Evolutionary conservation across 1,284 basidiomycete species (phyloP), one percentile per base, ranked within the genome.

Genomic region (Leccinum pachyderme): DNA sequence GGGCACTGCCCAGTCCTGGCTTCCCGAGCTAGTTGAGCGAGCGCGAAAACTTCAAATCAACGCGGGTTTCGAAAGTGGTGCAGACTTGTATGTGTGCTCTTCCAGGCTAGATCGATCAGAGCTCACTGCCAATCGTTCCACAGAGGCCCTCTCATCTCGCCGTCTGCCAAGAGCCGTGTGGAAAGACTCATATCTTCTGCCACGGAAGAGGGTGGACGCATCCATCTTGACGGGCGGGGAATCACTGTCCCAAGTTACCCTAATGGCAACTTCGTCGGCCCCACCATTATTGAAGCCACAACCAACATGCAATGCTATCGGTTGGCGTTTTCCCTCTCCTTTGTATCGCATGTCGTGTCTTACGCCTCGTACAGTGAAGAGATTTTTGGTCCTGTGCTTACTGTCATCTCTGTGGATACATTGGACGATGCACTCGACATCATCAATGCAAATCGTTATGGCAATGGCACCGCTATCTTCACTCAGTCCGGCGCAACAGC

Each of bases 401-500:
- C 89, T 24, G 80, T 97, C 51, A 71, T 98, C 61, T 79, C 83
- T 53, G 92, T 89, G 6, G 86, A 94, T 53, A 93, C 88, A 1
- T 78, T 99, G 47, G 95, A 98, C 62, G 93, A 98, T 62, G 96
- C 95, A 22, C 81, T 98, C 58, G 83, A 85, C 35, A 86, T 97
- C 60, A 87, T 98, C 75, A 98, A 98, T 75, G 75, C 78, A 53
- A 98, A 97, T 76, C 81, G 76, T 67, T 97, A 92, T 69, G 92
- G 95, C 3, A 98, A 98, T 70, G 96, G 95, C 29, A 86, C 94
- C n/a, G 91, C 94, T 24, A 94, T 98, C 69, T 98, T 98, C 73
- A 99, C 96, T 31, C 92, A 95, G 74, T 93, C 90, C 48, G 96
- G 96, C n/a, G 91, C 95, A 31, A 94, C 94, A 7, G 95, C 94